These are phyloP conservation scores for Phytophthora tubulina DNA, from an alignment of 352 stramenopile genomes.

Conservation along the genomic window DNA sequence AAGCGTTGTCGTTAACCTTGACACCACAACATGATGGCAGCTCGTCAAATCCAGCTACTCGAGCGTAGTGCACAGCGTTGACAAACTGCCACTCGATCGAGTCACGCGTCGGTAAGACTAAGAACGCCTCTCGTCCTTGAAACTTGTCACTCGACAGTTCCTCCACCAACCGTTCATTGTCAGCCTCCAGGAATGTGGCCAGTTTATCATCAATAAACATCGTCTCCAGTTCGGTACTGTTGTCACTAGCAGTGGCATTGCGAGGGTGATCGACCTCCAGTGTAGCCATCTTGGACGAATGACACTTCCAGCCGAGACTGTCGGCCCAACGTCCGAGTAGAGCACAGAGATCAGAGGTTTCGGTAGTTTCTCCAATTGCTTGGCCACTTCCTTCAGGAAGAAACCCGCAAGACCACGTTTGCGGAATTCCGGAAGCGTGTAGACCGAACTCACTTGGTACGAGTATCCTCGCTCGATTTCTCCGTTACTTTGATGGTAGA, in stretches of 20 bases:
- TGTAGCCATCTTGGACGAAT: slow-evolving; percentile 49
- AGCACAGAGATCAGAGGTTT: slow-evolving; percentile 49
- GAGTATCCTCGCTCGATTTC: slow-evolving; percentile 52
- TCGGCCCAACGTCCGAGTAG: slow-evolving; percentile 67
- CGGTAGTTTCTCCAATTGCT: slow-evolving; percentile 37
- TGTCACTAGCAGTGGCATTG: slow-evolving; percentile 16
- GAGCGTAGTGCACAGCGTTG: slow-evolving; percentile 54
- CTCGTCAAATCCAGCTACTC: slow-evolving; percentile 38
- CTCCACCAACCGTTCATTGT: slow-evolving; percentile 43
- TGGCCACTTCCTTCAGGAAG: slow-evolving; percentile 49
- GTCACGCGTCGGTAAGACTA: slow-evolving; percentile 50
- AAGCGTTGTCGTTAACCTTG: slow-evolving; percentile 51
- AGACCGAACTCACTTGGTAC: slow-evolving; percentile 66
- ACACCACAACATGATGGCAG: slow-evolving; percentile 48
- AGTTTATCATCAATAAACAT: slow-evolving; percentile 46
- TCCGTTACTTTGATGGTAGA: slow-evolving; percentile 39
- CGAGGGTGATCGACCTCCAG: slow-evolving; percentile 37
- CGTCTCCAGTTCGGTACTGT: slow-evolving; percentile 19
- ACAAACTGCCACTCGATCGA: slow-evolving; percentile 69
- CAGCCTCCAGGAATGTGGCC: slow-evolving; percentile 47
- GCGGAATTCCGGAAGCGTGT: slow-evolving; percentile 56
- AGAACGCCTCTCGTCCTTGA: slow-evolving; percentile 45
- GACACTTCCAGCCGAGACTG: slow-evolving; percentile 58
- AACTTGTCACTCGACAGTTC: slow-evolving; percentile 44
- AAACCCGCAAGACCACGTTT: slow-evolving; percentile 53